These are phyloP conservation scores for Triticum timopheevii DNA, from an alignment of 176 grass and related monocot genomes.

Conservation along the genomic window DNA sequence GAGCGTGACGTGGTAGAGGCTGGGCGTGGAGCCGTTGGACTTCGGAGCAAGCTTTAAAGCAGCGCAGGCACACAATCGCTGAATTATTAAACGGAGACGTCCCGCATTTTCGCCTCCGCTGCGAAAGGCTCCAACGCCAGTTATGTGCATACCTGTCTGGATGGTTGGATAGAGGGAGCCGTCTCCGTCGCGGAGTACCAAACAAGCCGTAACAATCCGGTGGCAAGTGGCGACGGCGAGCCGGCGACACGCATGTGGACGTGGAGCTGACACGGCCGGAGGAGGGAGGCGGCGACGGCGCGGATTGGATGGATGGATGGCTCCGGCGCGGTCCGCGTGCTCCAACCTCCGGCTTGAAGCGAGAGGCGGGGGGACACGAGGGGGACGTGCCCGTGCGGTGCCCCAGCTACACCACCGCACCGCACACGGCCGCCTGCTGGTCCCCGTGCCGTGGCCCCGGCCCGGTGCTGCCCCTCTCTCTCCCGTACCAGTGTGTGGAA, in stretches of 20 bases:
- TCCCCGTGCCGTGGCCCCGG: neutral
- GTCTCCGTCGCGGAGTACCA: neutral
- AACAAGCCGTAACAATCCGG: neutral
- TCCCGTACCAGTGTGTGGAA: too few species aligned
- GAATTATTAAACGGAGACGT: too few species aligned
- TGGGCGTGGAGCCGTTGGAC: neutral
- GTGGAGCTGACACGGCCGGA: neutral
- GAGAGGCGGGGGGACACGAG: neutral
- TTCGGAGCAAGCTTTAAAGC: neutral
- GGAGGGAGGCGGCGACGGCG: neutral
- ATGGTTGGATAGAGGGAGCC: neutral
- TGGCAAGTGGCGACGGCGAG: slow-evolving; percentile 13
- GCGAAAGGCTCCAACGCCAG: too few species aligned
- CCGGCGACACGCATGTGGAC: neutral
- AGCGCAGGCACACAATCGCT: too few species aligned
- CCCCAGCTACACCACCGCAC: neutral
- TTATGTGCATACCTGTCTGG: neutral
- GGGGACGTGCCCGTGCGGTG: neutral
- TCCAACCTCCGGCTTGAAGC: neutral
- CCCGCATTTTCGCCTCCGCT: too few species aligned
- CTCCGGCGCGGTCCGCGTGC: neutral
- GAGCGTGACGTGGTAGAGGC: neutral
- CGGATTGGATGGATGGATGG: neutral
- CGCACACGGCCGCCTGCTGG: neutral
- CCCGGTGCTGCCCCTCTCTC: neutral